phyloP scores from a whole-genome alignment of 106 monocot genomes.

The Acanthochlamys bracteata region DNA sequence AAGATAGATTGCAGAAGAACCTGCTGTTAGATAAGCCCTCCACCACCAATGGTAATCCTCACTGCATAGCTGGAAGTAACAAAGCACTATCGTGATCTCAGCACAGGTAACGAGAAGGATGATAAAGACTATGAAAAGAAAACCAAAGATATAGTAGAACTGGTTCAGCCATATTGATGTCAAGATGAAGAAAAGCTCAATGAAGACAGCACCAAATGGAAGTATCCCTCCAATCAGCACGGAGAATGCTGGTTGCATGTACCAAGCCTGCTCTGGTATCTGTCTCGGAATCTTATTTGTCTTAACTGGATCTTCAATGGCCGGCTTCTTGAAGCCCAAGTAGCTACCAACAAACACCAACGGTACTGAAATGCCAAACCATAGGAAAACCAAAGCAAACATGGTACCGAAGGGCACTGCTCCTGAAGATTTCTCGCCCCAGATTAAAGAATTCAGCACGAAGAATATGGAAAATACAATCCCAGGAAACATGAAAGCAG shows the following conservation, averaged over 20 bases:
- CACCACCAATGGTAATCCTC: slow-evolving; percentile 21
- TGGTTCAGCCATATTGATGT: slow-evolving; percentile 37
- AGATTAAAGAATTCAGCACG: slow-evolving; percentile 13
- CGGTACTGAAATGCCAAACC: slow-evolving; percentile 31
- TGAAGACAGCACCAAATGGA: slow-evolving; percentile 27
- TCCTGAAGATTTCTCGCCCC: slow-evolving; percentile 20
- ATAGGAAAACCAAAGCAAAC: slow-evolving; percentile 38
- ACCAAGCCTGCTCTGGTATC: slow-evolving; percentile 30
- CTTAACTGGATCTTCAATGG: slow-evolving; percentile 41
- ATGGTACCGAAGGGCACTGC: slow-evolving; percentile 43
- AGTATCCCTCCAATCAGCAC: slow-evolving; percentile 34
- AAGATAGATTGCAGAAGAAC: slow-evolving; percentile 16
- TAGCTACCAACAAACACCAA: slow-evolving; percentile 36
- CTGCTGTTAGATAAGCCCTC: slow-evolving; percentile 17
- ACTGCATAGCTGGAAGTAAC: slow-evolving; percentile 20
- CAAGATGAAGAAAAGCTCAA: slow-evolving; percentile 28
- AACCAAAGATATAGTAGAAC: slow-evolving; percentile 44
- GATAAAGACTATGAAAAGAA: slow-evolving; percentile 17
- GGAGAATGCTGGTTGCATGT: slow-evolving; percentile 28
- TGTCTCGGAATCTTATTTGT: slow-evolving; percentile 44
- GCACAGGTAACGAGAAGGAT: slow-evolving; percentile 15
- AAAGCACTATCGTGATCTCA: slow-evolving; percentile 13
- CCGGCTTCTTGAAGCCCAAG: slow-evolving; percentile 39
- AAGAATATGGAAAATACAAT: slow-evolving; percentile 6
- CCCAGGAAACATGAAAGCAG: slow-evolving; percentile 16